Percentiles rank a stretch among this genome's conserved stretches.
phyloP scores from a whole-genome alignment of 2,329 filamentous ascomycete species.

The Lomentospora prolificans region DNA sequence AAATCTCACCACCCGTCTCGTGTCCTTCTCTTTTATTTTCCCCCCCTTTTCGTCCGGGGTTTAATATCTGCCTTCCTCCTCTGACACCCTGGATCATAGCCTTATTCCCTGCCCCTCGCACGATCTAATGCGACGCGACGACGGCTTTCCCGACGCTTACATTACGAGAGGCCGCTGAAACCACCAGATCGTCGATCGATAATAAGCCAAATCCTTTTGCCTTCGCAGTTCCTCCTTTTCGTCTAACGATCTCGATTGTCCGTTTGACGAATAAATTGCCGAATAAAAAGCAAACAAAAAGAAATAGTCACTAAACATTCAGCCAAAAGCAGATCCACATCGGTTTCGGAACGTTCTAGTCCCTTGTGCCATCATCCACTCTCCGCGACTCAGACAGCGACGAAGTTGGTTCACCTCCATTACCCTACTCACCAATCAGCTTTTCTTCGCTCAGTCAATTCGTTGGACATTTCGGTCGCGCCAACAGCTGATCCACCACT shows the following conservation, averaged over 20 bases:
- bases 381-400: background rate
- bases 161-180: conserved; percentile 1
- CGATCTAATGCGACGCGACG: too few species aligned
- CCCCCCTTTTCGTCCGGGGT: background rate
- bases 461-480: background rate
- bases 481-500: background rate
- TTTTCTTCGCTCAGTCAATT: background rate
- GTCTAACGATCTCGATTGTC: background rate
- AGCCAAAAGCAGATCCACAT: background rate
- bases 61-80: too few species aligned
- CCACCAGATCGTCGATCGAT: background rate
- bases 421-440: background rate
- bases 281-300: background rate
- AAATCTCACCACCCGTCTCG: background rate
- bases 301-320: background rate
- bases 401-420: background rate
- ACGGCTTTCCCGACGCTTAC: background rate
- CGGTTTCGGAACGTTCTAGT: background rate
- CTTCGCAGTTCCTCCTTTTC: background rate
- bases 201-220: background rate
- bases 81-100: background rate
- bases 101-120: background rate
- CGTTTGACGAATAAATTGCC: background rate
- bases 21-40: background rate
- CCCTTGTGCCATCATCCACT: background rate